Base-by-base conservation (phyloP, 2,329 filamentous ascomycete genomes). In the Teratosphaeriaceae sp. region DNA sequence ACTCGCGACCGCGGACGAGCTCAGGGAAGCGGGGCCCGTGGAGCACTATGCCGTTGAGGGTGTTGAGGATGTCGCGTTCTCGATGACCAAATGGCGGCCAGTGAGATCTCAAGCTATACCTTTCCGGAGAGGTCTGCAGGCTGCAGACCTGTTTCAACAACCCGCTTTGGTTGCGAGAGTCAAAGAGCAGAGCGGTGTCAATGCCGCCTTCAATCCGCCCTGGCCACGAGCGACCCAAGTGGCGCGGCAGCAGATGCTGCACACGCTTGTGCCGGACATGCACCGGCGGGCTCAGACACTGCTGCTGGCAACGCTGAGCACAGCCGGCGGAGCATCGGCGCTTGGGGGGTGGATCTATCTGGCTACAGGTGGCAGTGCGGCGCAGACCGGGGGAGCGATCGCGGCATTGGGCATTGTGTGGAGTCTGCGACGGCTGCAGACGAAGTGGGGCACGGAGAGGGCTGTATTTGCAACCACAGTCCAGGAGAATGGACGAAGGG, bases 211-310 rank as follows among this genome's bases (percentile, higher is more conserved):
- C 43, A 54, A 61, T 16, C 60, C 61, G 2, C 77, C 74, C 20
- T 94, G 85, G 87, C 86, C 83, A 1, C 75, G 78, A 2, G 79
- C 87, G 45, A 90, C 96, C 46, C 71, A 83, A 12, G 73, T 77
- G 20, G 81, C 82, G 6, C 79, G 88, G n/a, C 69, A 74, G 21
- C 53, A 63, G 12, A 65, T 73, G 30, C 54, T 69, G 20, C 56
- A 60, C 11, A 59, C 61, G 2, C 59, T 64, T 1, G 60, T 74
- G 0, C 69, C 71, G 0, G 56, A 61, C 0, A 57, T 74, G 2
- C 70, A 73, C 46, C 61, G 65, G 1, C 62, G 67, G 27, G 70
- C 68, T 5, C 71, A 73, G 53, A 57, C 57, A 2, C 59, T 69
- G 2, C 80, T 95, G 3, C 61, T 94, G 3, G 81, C 88, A 56